Conservation (phyloP, 75 land plant species). For the Pinus taeda region DNA sequence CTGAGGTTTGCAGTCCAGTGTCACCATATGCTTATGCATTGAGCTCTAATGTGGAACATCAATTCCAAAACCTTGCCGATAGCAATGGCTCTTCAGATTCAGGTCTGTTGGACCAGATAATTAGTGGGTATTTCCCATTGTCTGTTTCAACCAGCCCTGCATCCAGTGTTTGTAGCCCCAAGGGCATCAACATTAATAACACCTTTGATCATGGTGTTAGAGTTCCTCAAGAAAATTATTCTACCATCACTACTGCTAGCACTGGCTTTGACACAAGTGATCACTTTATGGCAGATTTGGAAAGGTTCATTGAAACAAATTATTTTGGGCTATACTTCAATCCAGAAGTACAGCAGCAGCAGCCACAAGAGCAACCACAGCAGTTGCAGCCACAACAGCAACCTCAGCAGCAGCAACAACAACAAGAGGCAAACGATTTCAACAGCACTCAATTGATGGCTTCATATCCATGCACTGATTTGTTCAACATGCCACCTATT, state of each 20-base stretch:
- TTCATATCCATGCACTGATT: too few species aligned
- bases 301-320: neutral
- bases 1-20: neutral
- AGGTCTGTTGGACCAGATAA: constrained; percentile 37
- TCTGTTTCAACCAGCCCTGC: constrained; percentile 1
- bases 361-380: neutral
- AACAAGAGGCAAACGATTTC: too few species aligned
- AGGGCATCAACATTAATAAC: neutral
- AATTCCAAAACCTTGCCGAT: neutral
- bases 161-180: neutral
- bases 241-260: neutral
- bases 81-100: constrained; percentile 26
- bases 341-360: neutral
- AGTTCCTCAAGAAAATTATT: neutral
- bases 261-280: neutral
- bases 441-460: too few species aligned
- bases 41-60: neutral
- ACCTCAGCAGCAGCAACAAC: too few species aligned
- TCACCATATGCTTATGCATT: neutral
- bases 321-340: neutral
- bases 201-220: neutral
- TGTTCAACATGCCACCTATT: too few species aligned
- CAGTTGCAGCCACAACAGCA: neutral
- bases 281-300: neutral
- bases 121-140: constrained; percentile 27